Percentiles rank a stretch among this genome's conserved stretches.
phyloP scores from a whole-genome alignment of 352 stramenopile genomes.

The Aphanomyces cochlioides region DNA sequence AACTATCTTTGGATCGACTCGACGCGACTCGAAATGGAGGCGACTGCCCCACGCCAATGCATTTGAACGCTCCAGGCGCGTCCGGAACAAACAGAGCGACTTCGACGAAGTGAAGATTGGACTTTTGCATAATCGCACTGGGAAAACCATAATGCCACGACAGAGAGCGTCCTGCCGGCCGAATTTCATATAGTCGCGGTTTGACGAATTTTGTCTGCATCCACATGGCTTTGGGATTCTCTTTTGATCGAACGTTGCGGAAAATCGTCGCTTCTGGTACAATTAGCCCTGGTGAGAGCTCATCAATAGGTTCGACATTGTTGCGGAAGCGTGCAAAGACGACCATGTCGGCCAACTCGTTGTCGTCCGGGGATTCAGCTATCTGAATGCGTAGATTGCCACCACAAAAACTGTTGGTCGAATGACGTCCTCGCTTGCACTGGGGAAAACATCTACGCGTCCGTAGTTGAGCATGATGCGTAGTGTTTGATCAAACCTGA shows the following conservation, averaged over 20 bases:
- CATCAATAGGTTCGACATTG: neutral
- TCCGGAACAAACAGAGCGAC: conserved; percentile 21
- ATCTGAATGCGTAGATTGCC: conserved; percentile 11
- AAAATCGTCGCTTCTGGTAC: conserved; percentile 9
- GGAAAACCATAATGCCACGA: conserved; percentile 29
- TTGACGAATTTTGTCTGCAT: conserved; percentile 26
- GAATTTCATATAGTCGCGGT: conserved; percentile 21
- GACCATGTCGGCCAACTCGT: neutral
- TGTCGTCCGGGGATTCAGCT: neutral
- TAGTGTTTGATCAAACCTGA: neutral
- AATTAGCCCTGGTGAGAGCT: neutral
- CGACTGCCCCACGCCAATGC: conserved; percentile 20
- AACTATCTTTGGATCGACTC: conserved; percentile 11
- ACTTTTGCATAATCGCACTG: conserved; percentile 21
- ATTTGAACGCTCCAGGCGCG: neutral
- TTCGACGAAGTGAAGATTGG: conserved; percentile 22
- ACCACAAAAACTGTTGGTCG: conserved; percentile 30
- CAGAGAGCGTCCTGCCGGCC: conserved; percentile 17
- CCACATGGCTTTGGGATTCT: conserved; percentile 27
- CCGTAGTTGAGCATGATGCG: too few species aligned
- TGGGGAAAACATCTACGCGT: conserved; percentile 21
- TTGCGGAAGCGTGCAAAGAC: conserved; percentile 29
- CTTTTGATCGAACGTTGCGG: conserved; percentile 18
- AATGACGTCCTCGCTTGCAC: conserved; percentile 24
- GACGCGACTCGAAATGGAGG: conserved; percentile 24